phyloP scores from a whole-genome alignment of 768 basidiomycete genomes.

The Mycena maculata region DNA sequence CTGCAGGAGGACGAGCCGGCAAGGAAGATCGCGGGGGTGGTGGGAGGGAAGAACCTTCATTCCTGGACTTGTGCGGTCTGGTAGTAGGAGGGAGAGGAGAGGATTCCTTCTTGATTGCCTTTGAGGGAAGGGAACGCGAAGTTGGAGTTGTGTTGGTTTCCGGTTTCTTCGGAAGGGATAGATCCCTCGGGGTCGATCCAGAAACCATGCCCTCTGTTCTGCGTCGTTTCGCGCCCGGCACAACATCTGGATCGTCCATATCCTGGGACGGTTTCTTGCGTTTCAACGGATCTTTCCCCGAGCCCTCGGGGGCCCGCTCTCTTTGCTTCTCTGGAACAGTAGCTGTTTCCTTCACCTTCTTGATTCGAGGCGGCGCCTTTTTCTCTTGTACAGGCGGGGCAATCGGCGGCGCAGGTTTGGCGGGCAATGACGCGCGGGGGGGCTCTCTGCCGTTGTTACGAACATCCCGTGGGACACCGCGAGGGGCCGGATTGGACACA shows the following conservation, averaged over 20 bases:
- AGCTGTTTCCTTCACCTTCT: conserved; percentile 24
- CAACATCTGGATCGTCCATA: conserved; percentile 44
- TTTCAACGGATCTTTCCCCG: conserved; percentile 43
- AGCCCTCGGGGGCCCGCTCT: conserved; percentile 15
- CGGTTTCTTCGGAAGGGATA: conserved; percentile 52
- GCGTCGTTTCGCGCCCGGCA: conserved; percentile 52
- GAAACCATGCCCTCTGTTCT: conserved; percentile 51
- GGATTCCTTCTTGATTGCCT: conserved; percentile 38
- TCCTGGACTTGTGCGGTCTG: conserved; percentile 38
- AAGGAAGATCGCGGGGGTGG: conserved; percentile 26
- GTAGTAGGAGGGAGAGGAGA: conserved; percentile 30
- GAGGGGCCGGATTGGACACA: conserved; percentile 36
- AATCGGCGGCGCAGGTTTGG: conserved; percentile 46
- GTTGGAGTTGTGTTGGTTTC: conserved; percentile 30
- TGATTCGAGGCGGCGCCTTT: conserved; percentile 36
- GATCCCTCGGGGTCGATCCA: conserved; percentile 36
- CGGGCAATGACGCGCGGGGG: conserved; percentile 46
- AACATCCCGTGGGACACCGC: conserved; percentile 28
- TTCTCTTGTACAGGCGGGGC: conserved; percentile 40
- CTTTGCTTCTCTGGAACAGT: conserved; percentile 8
- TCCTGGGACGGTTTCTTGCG: conserved; percentile 53
- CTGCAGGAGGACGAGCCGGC: conserved; percentile 18
- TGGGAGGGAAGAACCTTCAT: conserved; percentile 24
- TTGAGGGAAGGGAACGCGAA: conserved; percentile 25
- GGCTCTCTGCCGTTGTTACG: conserved; percentile 36